A percentile compares a stretch with the other conserved stretches of the same genome.
Evolutionary conservation across 2,329 filamentous ascomycete genomes (phyloP).

Genomic region (Cryphonectria nitschkei): DNA sequence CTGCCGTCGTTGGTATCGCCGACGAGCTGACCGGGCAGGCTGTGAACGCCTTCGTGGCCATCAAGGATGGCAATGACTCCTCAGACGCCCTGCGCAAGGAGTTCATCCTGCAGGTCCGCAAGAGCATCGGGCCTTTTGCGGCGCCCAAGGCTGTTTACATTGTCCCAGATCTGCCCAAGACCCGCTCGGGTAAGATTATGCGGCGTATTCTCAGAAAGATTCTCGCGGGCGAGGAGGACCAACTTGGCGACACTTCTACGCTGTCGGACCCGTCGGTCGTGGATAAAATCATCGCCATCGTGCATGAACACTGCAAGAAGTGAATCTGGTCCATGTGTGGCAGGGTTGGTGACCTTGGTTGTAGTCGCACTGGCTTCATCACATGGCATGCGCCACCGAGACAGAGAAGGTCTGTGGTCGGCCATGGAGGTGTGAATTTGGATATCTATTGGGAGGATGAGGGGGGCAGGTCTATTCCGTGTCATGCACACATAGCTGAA

Average conservation of each 20-base stretch:
- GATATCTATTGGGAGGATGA: constrained; percentile 7
- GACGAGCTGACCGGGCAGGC: constrained; percentile 97
- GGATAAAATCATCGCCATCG: constrained; percentile 82
- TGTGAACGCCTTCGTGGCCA: constrained; percentile 92
- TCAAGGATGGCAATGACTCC: constrained; percentile 82
- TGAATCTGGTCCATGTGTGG: constrained; percentile 36
- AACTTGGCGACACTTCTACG: constrained; percentile 91
- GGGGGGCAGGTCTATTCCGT: constrained; percentile 3
- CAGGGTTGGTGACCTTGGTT: not conserved
- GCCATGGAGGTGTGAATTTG: not conserved
- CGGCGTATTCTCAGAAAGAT: constrained; percentile 96
- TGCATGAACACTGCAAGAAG: constrained; percentile 66
- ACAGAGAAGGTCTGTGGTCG: not conserved
- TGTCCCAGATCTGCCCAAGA: constrained; percentile 95
- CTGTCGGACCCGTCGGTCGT: constrained; percentile 90
- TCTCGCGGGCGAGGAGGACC: constrained; percentile 93
- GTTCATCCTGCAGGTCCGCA: constrained; percentile 89
- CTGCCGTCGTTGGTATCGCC: constrained; percentile 88
- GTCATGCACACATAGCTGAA: constrained; percentile 16
- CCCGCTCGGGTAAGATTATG: constrained; percentile 98
- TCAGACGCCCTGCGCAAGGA: constrained; percentile 88
- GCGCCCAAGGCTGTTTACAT: constrained; percentile 92
- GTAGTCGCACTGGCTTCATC: not conserved
- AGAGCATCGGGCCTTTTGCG: constrained; percentile 96
- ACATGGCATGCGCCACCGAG: not conserved